Percentiles rank a stretch among this genome's conserved stretches.
phyloP scores from a whole-genome alignment of 2,329 filamentous ascomycete genomes.

The Cryphonectria nitschkei region DNA sequence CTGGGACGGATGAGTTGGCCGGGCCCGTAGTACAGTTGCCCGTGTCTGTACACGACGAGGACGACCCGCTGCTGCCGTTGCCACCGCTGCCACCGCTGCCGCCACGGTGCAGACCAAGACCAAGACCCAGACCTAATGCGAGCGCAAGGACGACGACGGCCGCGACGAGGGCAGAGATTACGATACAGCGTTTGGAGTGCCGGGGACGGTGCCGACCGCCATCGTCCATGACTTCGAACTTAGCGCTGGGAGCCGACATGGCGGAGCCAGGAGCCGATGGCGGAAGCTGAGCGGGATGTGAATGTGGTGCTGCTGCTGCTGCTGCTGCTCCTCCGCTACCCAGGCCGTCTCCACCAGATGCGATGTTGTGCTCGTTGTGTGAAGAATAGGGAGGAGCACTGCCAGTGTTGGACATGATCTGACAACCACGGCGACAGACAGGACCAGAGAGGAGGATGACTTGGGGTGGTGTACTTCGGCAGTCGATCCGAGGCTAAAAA shows the following conservation, averaged over 20 bases:
- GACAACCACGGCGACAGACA: neutral
- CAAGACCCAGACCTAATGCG: slow-evolving; percentile 60
- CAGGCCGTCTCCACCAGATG: neutral
- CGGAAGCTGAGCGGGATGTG: neutral
- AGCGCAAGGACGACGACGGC: slow-evolving; percentile 45
- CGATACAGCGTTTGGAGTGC: slow-evolving; percentile 17
- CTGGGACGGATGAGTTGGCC: slow-evolving; percentile 21
- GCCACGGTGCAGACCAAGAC: slow-evolving; percentile 46
- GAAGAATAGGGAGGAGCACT: neutral
- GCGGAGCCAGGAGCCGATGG: slow-evolving; percentile 14
- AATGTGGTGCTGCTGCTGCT: neutral
- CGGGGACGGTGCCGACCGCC: neutral
- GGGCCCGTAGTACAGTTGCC: slow-evolving; percentile 32
- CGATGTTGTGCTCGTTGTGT: neutral
- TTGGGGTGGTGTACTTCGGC: neutral
- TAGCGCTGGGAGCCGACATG: slow-evolving; percentile 21
- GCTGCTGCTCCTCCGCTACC: neutral
- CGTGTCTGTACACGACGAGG: neutral
- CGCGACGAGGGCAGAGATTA: slow-evolving; percentile 14
- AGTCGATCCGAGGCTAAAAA: neutral
- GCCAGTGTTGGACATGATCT: neutral
- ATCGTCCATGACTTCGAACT: slow-evolving; percentile 20
- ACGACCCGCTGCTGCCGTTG: slow-evolving; percentile 17
- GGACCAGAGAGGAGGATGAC: neutral
- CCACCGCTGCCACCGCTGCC: slow-evolving; percentile 26